Percentiles rank a stretch among this genome's conserved stretches.
phyloP scores from a whole-genome alignment of 2,329 filamentous ascomycete species.

The Ophiostoma triangulosporum region DNA sequence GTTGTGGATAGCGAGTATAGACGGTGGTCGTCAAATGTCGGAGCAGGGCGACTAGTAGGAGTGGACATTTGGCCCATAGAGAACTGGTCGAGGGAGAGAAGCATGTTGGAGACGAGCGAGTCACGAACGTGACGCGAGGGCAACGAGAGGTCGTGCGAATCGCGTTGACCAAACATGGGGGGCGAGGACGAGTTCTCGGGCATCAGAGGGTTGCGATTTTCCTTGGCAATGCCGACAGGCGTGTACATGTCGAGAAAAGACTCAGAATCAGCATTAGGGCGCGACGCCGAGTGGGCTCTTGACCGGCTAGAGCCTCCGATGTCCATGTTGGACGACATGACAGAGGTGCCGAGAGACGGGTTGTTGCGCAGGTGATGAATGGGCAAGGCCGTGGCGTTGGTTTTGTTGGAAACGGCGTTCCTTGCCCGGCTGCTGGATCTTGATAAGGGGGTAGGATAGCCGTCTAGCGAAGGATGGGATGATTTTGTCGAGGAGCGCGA shows the following conservation, averaged over 20 bases:
- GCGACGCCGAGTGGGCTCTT: constrained; percentile 14
- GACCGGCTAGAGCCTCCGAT: constrained; percentile 16
- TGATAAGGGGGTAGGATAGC: constrained; percentile 10
- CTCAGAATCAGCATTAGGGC: constrained; percentile 20
- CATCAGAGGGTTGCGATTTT: constrained; percentile 11
- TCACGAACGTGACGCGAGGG: constrained; percentile 65
- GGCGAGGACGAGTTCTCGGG: constrained; percentile 15
- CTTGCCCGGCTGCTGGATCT: constrained; percentile 6
- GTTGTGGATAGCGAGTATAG: constrained; percentile 18
- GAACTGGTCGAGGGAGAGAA: constrained; percentile 81
- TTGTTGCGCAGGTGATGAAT: not conserved
- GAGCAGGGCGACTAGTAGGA: constrained; percentile 8
- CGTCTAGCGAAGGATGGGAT: not conserved
- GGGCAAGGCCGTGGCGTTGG: not conserved
- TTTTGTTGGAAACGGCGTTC: not conserved
- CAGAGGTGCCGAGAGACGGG: constrained; percentile 8
- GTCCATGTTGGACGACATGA: constrained; percentile 20
- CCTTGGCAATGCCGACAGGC: constrained; percentile 24
- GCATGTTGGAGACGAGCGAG: constrained; percentile 91
- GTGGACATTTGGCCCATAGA: constrained; percentile 36
- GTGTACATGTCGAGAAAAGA: constrained; percentile 27
- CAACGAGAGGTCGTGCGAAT: constrained; percentile 79
- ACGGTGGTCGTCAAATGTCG: constrained; percentile 24
- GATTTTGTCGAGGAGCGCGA: constrained; percentile 8
- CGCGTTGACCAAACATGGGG: constrained; percentile 27